These are phyloP conservation scores for Candida mesenterica DNA, from an alignment of 1,139 yeast species.

Conservation along the genomic window DNA sequence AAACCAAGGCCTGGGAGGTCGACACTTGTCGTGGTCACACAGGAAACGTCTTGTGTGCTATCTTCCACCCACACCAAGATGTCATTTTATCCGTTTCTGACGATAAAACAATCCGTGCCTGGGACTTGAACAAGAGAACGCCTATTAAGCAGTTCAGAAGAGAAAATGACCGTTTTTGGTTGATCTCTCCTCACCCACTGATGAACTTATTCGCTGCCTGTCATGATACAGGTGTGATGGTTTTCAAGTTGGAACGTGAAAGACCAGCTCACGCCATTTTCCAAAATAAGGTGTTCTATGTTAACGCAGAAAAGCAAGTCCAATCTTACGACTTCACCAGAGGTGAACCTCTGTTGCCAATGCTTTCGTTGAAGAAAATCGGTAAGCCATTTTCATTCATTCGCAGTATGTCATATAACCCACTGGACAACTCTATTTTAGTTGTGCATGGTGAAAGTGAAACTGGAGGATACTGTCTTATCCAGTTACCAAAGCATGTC, in stretches of 20 bases:
- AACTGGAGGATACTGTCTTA: constrained; percentile 66
- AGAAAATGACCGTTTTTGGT: constrained; percentile 94
- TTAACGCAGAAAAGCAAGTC: constrained; percentile 84
- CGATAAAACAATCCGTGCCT: constrained; percentile 94
- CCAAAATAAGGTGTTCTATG: constrained; percentile 68
- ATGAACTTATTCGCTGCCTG: constrained; percentile 94
- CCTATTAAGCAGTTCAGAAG: constrained; percentile 94
- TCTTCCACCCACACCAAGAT: constrained; percentile 93
- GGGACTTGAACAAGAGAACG: constrained; percentile 94
- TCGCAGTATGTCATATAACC: constrained; percentile 84
- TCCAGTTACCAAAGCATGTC: constrained; percentile 79
- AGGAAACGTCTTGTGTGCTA: constrained; percentile 83
- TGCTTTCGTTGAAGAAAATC: constrained; percentile 78
- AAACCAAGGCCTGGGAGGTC: constrained; percentile 98
- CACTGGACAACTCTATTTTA: constrained; percentile 83
- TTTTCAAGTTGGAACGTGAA: constrained; percentile 95
- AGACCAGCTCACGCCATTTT: constrained; percentile 83
- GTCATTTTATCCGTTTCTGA: constrained; percentile 91
- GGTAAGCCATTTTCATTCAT: constrained; percentile 87
- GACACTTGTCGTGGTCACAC: constrained; percentile 98
- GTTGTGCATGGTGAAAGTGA: constrained; percentile 75
- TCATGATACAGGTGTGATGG: constrained; percentile 97
- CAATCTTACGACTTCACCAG: constrained; percentile 70
- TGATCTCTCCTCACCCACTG: constrained; percentile 82
- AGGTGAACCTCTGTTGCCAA: constrained; percentile 67